Base-by-base conservation (phyloP, 106 monocot genomes). In the Dendrobium chrysotoxum region DNA sequence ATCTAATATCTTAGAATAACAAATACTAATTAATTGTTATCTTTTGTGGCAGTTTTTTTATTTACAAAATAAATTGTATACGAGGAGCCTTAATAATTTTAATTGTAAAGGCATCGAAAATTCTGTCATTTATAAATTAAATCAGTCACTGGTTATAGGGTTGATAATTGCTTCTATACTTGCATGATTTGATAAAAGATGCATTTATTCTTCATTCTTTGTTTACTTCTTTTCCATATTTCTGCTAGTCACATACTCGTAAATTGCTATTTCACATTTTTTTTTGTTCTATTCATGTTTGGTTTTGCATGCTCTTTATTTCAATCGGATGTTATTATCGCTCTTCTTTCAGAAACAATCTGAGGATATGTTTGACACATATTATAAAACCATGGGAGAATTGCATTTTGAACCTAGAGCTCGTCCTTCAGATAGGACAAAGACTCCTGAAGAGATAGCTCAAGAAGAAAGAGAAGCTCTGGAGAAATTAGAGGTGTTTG, bases 381-480 rank as follows among this genome's bases (percentile, higher is more conserved):
- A 95, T 90, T 92, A 95, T 68, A 92, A 88, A 89, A 87, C 91
- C 81, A 91, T 98, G 18, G 95, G 89, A 88, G 91, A 90, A 77
- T 85, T 98, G 88, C 81, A 79, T 16, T 81, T 90, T 77, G 98
- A 98, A 28, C 85, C 75, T 38, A 91, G 98, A 67, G 98, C 95
- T 86, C 92, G 87, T 2, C 92, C 98, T 53, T 91, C 95, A 47
- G 98, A 98, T 28, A 75, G 98, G 73, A 89, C 85, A 68, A 98
- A 95, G 81, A 92, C 95, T 45, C 88, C 89, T 61, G 95, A 95
- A 85, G 98, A 98, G 86, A 91, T 95, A 77, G 98, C 98, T 61
- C 94, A 89, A 80, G 98, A 98, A 80, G 98, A 98, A 83, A 98
- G 80, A 88, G 98, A 98, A 77, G 83, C 89, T 20, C 92, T 98